These are phyloP conservation scores for Phytophthora fragariaefolia DNA, from an alignment of 352 stramenopile genomes.

Conservation along the genomic window DNA sequence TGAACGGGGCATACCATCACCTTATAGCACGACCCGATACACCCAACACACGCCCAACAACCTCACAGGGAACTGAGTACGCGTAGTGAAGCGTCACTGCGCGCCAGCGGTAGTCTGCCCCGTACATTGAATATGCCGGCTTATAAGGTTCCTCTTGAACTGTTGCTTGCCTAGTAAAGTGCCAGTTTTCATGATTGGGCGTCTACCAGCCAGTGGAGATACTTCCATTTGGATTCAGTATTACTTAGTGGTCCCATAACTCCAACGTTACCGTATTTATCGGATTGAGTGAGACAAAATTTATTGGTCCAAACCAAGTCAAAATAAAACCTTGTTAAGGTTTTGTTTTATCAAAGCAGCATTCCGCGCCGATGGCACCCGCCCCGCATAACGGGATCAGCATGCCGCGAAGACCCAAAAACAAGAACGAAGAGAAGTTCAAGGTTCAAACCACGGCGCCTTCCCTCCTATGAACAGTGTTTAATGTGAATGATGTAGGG, in stretches of 20 bases:
- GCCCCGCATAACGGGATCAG: background rate
- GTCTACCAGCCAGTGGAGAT: too few species aligned
- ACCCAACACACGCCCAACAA: background rate
- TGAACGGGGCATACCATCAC: background rate
- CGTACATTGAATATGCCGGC: too few species aligned
- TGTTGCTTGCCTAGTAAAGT: too few species aligned
- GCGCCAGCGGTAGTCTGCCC: background rate
- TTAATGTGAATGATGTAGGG: background rate
- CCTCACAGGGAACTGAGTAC: background rate
- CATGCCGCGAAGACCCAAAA: slow-evolving; percentile 5
- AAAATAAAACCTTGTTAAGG: slow-evolving; percentile 2
- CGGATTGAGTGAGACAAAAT: slow-evolving; percentile 5
- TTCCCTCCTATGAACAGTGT: background rate
- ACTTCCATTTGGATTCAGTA: too few species aligned
- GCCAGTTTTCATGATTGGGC: too few species aligned
- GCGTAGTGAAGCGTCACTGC: background rate
- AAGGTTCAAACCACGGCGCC: background rate
- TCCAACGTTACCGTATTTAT: background rate
- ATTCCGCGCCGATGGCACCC: background rate
- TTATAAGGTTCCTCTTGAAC: too few species aligned
- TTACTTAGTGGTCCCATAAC: too few species aligned
- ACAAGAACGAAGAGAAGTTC: slow-evolving; percentile 5
- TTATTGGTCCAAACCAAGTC: background rate
- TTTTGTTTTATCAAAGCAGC: background rate
- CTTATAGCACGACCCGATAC: background rate